These are phyloP conservation scores for Balansia obtecta DNA, from an alignment of 2,329 filamentous ascomycete species.

Conservation along the genomic window DNA sequence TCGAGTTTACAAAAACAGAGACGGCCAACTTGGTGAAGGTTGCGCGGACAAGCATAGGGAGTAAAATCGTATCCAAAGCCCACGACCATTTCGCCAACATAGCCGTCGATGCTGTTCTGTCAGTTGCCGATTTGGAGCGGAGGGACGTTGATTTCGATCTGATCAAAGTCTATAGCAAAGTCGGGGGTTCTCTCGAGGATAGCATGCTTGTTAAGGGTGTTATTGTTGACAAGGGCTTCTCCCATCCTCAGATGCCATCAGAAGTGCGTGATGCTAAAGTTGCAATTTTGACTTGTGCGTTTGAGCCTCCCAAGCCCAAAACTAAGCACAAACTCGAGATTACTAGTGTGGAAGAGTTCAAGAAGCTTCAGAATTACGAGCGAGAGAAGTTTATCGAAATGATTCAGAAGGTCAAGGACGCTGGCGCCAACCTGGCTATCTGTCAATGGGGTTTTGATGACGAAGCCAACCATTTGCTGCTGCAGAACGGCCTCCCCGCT, in stretches of 20 bases:
- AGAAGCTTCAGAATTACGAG: conserved; percentile 93
- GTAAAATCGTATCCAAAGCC: conserved; percentile 98
- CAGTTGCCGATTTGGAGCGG: conserved; percentile 87
- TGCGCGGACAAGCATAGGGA: conserved; percentile 87
- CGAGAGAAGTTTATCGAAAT: conserved; percentile 94
- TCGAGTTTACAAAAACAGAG: conserved; percentile 70
- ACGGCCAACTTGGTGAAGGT: conserved; percentile 86
- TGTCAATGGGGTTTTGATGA: conserved; percentile 99
- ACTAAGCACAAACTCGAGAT: conserved; percentile 99
- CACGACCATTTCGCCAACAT: conserved; percentile 98
- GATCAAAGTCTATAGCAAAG: conserved; percentile 98
- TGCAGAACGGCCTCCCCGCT: conserved; percentile 91
- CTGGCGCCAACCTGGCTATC: conserved; percentile 92
- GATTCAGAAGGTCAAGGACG: conserved; percentile 96
- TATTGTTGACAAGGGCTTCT: conserved; percentile 99
- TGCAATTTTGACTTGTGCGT: conserved; percentile 93
- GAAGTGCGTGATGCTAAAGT: conserved; percentile 94
- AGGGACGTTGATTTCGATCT: conserved; percentile 98
- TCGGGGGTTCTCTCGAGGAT: conserved; percentile 87
- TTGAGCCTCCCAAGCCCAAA: conserved; percentile 98
- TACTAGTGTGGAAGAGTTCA: conserved; percentile 93
- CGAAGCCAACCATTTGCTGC: conserved; percentile 91
- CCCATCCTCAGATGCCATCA: conserved; percentile 96
- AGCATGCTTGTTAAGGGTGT: conserved; percentile 93
- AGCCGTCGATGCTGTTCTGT: conserved; percentile 91